Evolutionary conservation across 2,329 filamentous ascomycete species (phyloP).

Genomic region (Penicillium verrucosum): DNA sequence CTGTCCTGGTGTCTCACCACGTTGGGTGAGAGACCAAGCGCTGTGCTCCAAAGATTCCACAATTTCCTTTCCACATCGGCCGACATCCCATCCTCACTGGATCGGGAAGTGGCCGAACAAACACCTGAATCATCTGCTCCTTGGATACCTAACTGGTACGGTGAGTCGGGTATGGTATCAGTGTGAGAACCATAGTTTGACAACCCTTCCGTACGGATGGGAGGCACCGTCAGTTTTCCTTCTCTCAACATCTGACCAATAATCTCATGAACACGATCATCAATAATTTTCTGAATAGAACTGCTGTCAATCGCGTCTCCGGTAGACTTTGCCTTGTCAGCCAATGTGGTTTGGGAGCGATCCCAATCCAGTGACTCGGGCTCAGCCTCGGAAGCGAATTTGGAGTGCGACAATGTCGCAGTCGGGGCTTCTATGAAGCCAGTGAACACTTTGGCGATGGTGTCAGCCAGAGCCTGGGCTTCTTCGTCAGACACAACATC

Average conservation of each 20-base stretch:
- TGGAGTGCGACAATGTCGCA: constrained; percentile 22
- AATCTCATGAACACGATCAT: constrained; percentile 35
- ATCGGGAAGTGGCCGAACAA: constrained; percentile 32
- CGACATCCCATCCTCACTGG: constrained; percentile 27
- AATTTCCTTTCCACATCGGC: constrained; percentile 35
- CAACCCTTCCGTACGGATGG: constrained; percentile 12
- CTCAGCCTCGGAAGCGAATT: constrained; percentile 8
- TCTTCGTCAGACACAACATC: constrained; percentile 37
- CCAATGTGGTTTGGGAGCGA: constrained; percentile 14
- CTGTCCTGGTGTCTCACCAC: constrained; percentile 37
- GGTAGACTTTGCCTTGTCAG: constrained; percentile 12
- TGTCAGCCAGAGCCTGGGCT: constrained; percentile 29
- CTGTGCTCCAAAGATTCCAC: constrained; percentile 39
- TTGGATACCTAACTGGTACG: constrained; percentile 15
- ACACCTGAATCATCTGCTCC: constrained; percentile 23
- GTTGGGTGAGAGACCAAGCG: constrained; percentile 34
- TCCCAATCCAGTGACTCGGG: constrained; percentile 11
- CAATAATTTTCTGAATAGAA: constrained; percentile 33
- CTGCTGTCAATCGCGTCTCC: constrained; percentile 19
- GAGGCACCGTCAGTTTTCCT: constrained; percentile 24
- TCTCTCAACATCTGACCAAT: constrained; percentile 34
- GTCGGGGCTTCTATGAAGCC: constrained; percentile 32
- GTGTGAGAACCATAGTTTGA: constrained; percentile 13
- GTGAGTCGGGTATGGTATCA: constrained; percentile 18
- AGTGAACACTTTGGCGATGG: constrained; percentile 33